Evolutionary conservation across 1,284 basidiomycete genomes (phyloP), one percentile per base, ranked within the genome.

Genomic region (Papiliotrema nemorosa): DNA sequence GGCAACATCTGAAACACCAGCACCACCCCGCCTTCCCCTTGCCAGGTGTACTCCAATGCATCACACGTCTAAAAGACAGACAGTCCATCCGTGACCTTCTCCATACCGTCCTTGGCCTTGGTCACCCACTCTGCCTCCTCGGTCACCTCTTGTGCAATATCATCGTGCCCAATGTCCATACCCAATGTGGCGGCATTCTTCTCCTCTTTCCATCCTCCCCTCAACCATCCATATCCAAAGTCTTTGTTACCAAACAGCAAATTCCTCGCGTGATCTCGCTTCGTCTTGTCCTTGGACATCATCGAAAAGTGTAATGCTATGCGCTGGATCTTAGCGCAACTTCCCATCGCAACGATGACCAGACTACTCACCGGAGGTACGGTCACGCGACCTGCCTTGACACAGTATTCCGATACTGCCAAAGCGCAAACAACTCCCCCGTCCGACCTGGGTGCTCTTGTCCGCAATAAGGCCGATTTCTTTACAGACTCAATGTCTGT

Each of bases 301-400:
- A 64, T 53, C 27, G 57, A 35, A 26, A 60, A 33, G 60, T 60
- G 63, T 26, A 69, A 44, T 16, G 56, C 68, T 46, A 70, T 58
- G 33, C 68, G 57, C 63, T 65, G 46, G 5, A 27, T 31, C 33
- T 44, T 35, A 39, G 35, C 20, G 12, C 37, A 20, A n/a, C n/a
- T 40, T 10, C 4, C 25, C 18, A 12, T 24, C 13, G 7, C 18
- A 10, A 31, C 16, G 38, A 42, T 5, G 29, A n/a, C 24, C 7
- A 6, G 22, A 31, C 22, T 21, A 60, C 69, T 64, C 37, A 72
- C 68, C 10, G 88, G 88, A 3, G 88, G 88, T 46, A 89, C 78
- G 12, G 86, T 89, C 54, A 88, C 81, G 1, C 87, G 79, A 0
- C 83, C 85, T 38, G 81, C 70, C 72, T 90, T 90, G 80, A 84